Evolutionary conservation across 179 eudicot genomes (phyloP).

Genomic region (Camellia oleifera): DNA sequence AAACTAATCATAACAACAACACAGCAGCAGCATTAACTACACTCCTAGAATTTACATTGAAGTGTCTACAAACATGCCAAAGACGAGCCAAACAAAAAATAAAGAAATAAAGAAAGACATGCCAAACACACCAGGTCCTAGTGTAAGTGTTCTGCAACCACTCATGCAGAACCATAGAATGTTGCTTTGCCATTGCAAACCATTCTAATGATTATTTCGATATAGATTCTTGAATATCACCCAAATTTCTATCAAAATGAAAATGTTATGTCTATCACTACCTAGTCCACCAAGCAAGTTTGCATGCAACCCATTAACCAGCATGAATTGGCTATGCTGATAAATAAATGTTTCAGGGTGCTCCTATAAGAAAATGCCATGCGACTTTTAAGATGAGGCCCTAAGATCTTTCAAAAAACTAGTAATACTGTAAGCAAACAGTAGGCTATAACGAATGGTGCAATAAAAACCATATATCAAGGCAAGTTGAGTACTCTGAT

Average conservation of each 20-base stretch:
- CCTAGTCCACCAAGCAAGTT: background rate
- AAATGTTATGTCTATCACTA: slow-evolving; percentile 3
- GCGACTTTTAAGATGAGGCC: background rate
- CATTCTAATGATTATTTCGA: background rate
- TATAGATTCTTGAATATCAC: background rate
- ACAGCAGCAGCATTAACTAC: too few species aligned
- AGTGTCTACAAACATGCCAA: too few species aligned
- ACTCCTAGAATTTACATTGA: too few species aligned
- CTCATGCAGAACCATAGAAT: background rate
- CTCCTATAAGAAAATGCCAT: background rate
- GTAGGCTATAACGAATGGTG: background rate
- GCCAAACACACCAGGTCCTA: background rate
- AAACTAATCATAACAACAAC: too few species aligned
- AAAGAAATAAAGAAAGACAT: background rate
- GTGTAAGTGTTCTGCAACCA: background rate
- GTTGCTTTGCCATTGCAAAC: background rate
- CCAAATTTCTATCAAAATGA: background rate
- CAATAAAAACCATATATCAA: background rate
- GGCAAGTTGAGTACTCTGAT: slow-evolving; percentile 17
- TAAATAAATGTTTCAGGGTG: background rate
- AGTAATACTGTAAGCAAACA: background rate
- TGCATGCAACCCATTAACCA: background rate
- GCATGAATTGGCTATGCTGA: background rate
- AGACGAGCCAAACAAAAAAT: too few species aligned
- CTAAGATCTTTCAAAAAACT: background rate